phyloP scores from a whole-genome alignment of 2,329 filamentous ascomycete genomes.

The Colletotrichum kahawae region DNA sequence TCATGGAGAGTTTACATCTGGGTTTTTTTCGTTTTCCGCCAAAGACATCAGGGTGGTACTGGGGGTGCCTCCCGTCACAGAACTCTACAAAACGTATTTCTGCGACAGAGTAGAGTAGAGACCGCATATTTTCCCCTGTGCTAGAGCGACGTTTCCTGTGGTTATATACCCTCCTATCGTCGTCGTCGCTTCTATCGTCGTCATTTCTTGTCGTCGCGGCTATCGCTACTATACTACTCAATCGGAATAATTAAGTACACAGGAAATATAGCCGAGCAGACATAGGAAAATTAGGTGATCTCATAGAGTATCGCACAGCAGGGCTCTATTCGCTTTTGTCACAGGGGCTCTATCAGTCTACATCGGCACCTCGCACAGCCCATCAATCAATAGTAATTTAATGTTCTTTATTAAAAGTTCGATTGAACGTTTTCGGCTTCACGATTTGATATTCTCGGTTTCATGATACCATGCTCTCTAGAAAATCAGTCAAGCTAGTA shows the following conservation, averaged over 20 bases:
- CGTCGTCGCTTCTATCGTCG: too few relatives aligned
- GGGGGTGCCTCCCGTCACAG: background rate
- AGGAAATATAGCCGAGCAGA: too few relatives aligned
- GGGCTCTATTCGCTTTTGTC: background rate
- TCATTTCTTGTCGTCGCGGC: too few relatives aligned
- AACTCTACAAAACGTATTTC: too few relatives aligned
- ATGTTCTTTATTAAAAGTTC: background rate
- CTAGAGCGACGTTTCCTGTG: too few relatives aligned
- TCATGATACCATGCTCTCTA: background rate
- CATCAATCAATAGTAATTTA: background rate
- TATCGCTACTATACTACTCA: too few relatives aligned
- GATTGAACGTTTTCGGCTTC: background rate
- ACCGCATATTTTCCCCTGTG: too few relatives aligned
- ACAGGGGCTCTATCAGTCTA: background rate
- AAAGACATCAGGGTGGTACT: background rate
- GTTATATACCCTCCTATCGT: too few relatives aligned
- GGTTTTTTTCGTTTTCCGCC: background rate
- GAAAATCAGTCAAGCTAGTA: background rate
- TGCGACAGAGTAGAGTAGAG: too few relatives aligned
- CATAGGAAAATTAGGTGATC: too few relatives aligned
- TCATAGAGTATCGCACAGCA: background rate
- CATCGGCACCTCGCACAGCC: background rate
- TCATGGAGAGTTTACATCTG: background rate
- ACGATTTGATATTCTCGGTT: too few relatives aligned
- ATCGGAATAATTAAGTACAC: too few relatives aligned